These are phyloP conservation scores for Hirsutella minnesotensis DNA, from an alignment of 2,329 filamentous ascomycete species.

Conservation along the genomic window DNA sequence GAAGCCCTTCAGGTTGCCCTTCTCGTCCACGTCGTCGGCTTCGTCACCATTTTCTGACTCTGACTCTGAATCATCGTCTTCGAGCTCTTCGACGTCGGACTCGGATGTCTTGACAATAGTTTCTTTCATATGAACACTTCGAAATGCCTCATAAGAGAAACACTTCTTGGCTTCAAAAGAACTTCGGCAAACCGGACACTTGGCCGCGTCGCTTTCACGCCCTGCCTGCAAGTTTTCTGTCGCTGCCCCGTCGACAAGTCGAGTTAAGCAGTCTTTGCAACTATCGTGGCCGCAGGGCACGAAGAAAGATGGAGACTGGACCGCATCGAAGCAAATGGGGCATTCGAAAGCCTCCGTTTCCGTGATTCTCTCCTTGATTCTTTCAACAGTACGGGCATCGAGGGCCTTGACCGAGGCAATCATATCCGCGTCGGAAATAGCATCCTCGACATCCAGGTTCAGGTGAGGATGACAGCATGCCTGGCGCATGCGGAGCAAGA, in stretches of 20 bases:
- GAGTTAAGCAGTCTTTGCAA: constrained; percentile 65
- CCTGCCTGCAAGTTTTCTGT: constrained; percentile 45
- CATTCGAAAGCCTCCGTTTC: constrained; percentile 56
- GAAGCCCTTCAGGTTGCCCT: constrained; percentile 22
- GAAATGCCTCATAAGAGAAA: constrained; percentile 65
- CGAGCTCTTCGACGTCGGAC: constrained; percentile 21
- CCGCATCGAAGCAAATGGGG: constrained; percentile 69
- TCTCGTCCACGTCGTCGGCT: constrained; percentile 13
- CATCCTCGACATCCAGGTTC: constrained; percentile 22
- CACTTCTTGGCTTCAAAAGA: constrained; percentile 54
- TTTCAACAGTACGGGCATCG: constrained; percentile 45
- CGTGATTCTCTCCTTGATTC: constrained; percentile 55
- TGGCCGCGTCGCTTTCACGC: constrained; percentile 42
- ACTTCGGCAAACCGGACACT: constrained; percentile 68
- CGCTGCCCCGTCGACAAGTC: constrained; percentile 49
- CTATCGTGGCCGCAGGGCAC: constrained; percentile 74
- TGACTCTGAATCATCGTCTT: constrained; percentile 1
- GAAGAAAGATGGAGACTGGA: constrained; percentile 64
- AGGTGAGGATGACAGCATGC: constrained; percentile 34
- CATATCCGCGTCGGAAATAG: constrained; percentile 33
- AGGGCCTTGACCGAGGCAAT: constrained; percentile 51
- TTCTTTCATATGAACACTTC: constrained; percentile 56
- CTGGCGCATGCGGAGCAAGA: constrained; percentile 74
- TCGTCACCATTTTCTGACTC: constrained; percentile 7
- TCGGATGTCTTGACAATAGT: constrained; percentile 22